Evolutionary conservation across 768 basidiomycete genomes (phyloP).

Genomic region (Boletus pseudopeckii): DNA sequence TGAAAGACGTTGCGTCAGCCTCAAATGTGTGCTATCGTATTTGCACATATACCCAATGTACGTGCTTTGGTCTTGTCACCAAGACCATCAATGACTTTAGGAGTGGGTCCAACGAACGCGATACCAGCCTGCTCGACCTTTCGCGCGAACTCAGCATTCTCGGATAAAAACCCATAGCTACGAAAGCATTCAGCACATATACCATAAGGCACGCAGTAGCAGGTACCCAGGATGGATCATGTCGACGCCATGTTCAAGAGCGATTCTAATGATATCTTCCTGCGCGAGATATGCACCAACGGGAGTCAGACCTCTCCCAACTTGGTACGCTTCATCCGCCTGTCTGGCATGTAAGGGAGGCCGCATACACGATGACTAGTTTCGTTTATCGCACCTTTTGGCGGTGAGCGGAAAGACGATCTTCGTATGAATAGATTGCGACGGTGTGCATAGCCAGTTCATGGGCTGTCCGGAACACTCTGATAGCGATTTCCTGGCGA

Average conservation of each 20-base stretch:
- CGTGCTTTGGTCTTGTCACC: conserved; percentile 99
- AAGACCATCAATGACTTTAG: conserved; percentile 94
- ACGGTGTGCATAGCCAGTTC: conserved; percentile 99
- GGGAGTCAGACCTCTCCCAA: conserved; percentile 93
- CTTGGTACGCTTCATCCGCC: conserved; percentile 99
- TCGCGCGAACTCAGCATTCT: conserved; percentile 94
- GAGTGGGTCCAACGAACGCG: conserved; percentile 93
- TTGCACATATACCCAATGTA: conserved; percentile 57
- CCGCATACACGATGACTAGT: conserved; percentile 28
- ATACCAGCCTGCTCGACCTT: conserved; percentile 98
- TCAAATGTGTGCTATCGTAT: not conserved
- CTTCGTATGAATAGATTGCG: conserved; percentile 97
- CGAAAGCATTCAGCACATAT: conserved; percentile 1
- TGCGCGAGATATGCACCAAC: conserved; percentile 97
- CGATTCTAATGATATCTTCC: conserved; percentile 93
- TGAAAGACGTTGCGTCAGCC: conserved; percentile 27
- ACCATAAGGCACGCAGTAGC: not conserved
- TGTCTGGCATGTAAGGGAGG: conserved; percentile 29
- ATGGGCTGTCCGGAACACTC: conserved; percentile 97
- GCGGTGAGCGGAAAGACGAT: conserved; percentile 93
- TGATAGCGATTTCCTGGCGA: conserved; percentile 92
- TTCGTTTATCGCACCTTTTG: conserved; percentile 73
- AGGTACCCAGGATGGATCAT: conserved; percentile 98
- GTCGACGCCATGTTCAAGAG: conserved; percentile 97
- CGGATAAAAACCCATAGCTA: conserved; percentile 96